Base-by-base conservation (phyloP, 2,329 filamentous ascomycete species). In the Paracoccidioides lutzii region DNA sequence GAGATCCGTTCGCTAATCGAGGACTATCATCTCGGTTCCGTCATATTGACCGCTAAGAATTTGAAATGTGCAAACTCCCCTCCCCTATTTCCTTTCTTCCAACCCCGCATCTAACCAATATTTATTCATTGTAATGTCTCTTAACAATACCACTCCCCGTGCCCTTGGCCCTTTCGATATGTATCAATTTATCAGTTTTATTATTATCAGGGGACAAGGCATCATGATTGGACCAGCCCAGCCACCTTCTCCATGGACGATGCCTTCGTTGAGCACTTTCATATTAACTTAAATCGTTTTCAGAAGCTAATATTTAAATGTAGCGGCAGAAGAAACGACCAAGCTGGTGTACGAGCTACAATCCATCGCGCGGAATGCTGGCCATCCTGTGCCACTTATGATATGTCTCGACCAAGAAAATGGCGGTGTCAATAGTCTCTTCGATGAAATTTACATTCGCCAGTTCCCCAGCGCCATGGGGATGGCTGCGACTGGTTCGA, bases 381-480 rank as follows among this genome's bases (percentile, higher is more conserved):
- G 91, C 22, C 91, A 97, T 70, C 85, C 87, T 3, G 85, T 91
- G 2, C 93, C 93, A 2, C 75, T 98, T 15, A 77, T 94, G 55
- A 96, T 98, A 63, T 90, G 87, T 42, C 76, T 97, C 41, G 93
- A 97, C 67, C 93, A 98, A 69, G 93, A 98, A 70, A 97, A 98
- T 81, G 93, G 93, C 60, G 90, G 91, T 3, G 91, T 96, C 69
- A 97, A 96, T 74, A 95, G 89, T 72, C 79, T 97, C 2, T 96
- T 94, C 66, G 91, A 97, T 69, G 90, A 95, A 63, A 88, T 93
- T 65, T 93, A 90, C 68, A 91, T 97, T 62, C 90, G 89, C 61
- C 93, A 97, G 68, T 98, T 95, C 63, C 93, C 93, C 7, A 95
- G 90, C 66, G 88, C 91, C 59, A 97, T 98, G 91, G 91, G 90